These are phyloP conservation scores for Kodamaea fungicola DNA, from an alignment of 1,139 yeast genomes.

Conservation along the genomic window DNA sequence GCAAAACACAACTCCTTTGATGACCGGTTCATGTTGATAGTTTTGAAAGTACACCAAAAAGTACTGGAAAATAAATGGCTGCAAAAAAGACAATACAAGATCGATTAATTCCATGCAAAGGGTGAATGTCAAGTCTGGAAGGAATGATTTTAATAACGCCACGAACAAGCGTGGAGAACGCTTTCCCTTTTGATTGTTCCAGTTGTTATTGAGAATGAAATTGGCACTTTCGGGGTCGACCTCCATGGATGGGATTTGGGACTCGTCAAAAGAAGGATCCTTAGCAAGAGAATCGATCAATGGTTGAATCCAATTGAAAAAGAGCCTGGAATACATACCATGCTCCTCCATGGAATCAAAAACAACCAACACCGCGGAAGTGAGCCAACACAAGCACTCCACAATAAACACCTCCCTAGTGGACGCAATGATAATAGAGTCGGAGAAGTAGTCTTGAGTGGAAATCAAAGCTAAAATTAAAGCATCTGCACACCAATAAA, in stretches of 20 bases:
- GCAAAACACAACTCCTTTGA: conserved; percentile 19
- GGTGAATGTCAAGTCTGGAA: conserved; percentile 7
- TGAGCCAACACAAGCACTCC: background rate
- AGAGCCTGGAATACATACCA: conserved; percentile 8
- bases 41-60: conserved; percentile 19
- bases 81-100: conserved; percentile 11
- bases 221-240: background rate
- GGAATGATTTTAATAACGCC: conserved; percentile 12
- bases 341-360: background rate
- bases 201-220: conserved; percentile 34
- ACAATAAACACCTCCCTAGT: background rate
- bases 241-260: conserved; percentile 50
- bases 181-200: conserved; percentile 12
- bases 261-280: conserved; percentile 3
- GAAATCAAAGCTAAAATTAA: no score
- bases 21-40: conserved; percentile 15
- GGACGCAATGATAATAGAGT: background rate
- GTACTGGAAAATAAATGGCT: conserved; percentile 20
- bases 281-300: conserved; percentile 19
- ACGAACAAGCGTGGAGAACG: conserved; percentile 18
- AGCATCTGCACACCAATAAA: background rate
- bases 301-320: conserved; percentile 26
- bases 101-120: conserved; percentile 11
- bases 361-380: background rate
- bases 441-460: background rate